Evolutionary conservation across 148 eudicot species (phyloP), one percentile per base, ranked within the genome.

Genomic region (Polygonum maritimum): DNA sequence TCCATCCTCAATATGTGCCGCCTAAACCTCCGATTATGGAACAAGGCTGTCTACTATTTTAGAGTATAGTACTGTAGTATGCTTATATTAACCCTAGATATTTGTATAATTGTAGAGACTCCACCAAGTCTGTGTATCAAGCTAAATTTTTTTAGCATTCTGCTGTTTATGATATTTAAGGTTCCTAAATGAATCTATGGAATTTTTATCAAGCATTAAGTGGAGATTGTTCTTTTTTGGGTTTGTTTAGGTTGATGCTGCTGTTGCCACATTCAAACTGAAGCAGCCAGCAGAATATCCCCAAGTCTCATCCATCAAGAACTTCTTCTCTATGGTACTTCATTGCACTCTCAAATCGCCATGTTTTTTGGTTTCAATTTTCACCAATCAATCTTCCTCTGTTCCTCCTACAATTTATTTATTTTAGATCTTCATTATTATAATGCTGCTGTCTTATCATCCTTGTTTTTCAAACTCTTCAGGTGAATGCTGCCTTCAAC

Each of bases 401-500:
- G 14, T n/a, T 7, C 55, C 55, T 49, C 5, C 5, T 14, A 49
- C 55, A n/a, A 15, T 49, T 49, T 49, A 18, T 14, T 49, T 49
- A 18, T 49, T 2, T 21, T 55, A 3, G 3, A 26, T 55, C 9
- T 55, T 18, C 62, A 19, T 55, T 55, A 26, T 55, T 2, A 55
- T 55, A 19, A 13, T 55, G 5, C 13, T 21, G 31, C 31, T 57
- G 63, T 57, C 63, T 2, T 21, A 10, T 19, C 22, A 21, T 57
- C 63, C 63, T 57, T 57, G 63, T 31, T 71, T 44, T 78, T 31
- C 10, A n/a, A 15, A 16, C 67, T 15, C 2, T 73, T 79, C 74
- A 94, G 98, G 94, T 90, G 18, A 90, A 94, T 73, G 89, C 91
- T 67, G 98, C 98, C 75, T 94, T 94, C 82, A 94, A 87, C 36